Conservation (phyloP, 805 yeast genomes). For the Candida pini region DNA sequence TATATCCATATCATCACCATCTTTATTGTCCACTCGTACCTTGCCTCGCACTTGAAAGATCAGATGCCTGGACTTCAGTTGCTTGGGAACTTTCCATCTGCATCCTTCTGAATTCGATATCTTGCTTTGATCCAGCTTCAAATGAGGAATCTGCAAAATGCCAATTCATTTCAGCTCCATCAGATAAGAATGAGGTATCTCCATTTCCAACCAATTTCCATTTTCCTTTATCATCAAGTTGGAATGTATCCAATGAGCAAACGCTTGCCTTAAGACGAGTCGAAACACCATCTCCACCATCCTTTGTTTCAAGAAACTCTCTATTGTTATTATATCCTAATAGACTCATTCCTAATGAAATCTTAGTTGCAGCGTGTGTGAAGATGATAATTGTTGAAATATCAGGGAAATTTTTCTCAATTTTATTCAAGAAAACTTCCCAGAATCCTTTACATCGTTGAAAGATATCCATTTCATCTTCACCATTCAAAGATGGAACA, state of each 20-base stretch:
- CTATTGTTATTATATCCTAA: constrained; percentile 46
- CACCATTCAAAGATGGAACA: constrained; percentile 65
- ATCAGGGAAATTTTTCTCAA: constrained; percentile 54
- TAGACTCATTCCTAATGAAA: constrained; percentile 77
- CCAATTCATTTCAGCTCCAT: constrained; percentile 95
- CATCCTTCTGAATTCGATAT: constrained; percentile 51
- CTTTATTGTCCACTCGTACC: not conserved
- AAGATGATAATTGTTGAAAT: constrained; percentile 63
- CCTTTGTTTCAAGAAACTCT: constrained; percentile 43
- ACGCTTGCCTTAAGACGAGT: constrained; percentile 64
- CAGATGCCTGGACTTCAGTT: constrained; percentile 10
- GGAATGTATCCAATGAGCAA: constrained; percentile 73
- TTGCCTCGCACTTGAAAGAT: constrained; percentile 2
- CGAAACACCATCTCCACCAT: constrained; percentile 32
- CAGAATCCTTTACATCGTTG: constrained; percentile 54
- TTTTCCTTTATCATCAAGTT: constrained; percentile 22
- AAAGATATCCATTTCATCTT: constrained; percentile 65
- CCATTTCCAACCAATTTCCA: constrained; percentile 75
- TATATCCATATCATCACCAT: not conserved
- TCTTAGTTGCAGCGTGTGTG: constrained; percentile 91
- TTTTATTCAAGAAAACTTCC: constrained; percentile 47
- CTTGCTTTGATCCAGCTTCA: constrained; percentile 90
- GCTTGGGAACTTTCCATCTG: constrained; percentile 17
- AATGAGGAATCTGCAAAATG: constrained; percentile 55
- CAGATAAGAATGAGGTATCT: constrained; percentile 56